phyloP scores from a whole-genome alignment of 2,329 filamentous ascomycete species.

The Triangularia verruculosa region DNA sequence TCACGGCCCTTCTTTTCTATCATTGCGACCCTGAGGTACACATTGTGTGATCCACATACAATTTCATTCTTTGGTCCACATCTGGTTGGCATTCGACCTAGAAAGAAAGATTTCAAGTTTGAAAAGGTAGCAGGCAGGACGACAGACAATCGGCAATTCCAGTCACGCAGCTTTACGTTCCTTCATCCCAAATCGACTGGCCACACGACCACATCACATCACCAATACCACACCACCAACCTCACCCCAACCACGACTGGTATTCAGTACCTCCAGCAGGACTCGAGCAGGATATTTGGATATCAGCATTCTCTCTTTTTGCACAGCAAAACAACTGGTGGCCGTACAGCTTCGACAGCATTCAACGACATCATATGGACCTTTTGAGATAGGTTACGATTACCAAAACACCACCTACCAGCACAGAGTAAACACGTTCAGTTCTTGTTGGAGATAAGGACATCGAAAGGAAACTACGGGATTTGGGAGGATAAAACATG shows the following conservation, averaged over 20 bases:
- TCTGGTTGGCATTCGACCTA: background rate
- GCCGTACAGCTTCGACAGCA: background rate
- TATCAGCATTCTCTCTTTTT: background rate
- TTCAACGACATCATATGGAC: background rate
- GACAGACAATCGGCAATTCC: background rate
- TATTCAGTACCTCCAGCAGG: background rate
- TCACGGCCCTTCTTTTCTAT: slow-evolving; percentile 1
- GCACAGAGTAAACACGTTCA: background rate
- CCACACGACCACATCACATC: background rate
- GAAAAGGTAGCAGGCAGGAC: background rate
- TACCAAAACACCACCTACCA: background rate
- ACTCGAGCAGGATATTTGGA: background rate
- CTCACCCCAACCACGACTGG: background rate
- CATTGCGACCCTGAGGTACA: background rate
- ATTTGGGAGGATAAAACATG: background rate
- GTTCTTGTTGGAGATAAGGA: background rate
- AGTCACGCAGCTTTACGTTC: background rate
- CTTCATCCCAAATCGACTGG: background rate
- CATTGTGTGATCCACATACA: background rate
- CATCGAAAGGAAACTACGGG: background rate
- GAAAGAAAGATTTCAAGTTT: background rate
- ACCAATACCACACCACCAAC: background rate
- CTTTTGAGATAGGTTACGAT: background rate
- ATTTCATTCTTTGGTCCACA: background rate
- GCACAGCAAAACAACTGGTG: background rate